Base-by-base conservation (phyloP, 805 yeast genomes). In the Starmerella stigmatis region DNA sequence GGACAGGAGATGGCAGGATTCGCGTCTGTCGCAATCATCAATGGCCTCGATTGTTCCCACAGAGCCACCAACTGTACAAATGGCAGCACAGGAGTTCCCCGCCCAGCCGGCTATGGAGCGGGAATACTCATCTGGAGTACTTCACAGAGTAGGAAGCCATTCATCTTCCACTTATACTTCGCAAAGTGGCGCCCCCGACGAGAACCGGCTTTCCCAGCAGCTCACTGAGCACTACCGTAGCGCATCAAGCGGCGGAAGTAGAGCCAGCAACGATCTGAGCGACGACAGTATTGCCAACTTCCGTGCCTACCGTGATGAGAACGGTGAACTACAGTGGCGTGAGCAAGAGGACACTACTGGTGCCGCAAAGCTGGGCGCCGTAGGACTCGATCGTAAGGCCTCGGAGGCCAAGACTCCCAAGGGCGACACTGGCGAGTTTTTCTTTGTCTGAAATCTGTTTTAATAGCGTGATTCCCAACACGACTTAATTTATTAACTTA, bases 41-140 rank as follows among this genome's bases (percentile, higher is more conserved):
- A 57, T 81, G 46, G 86, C 86, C 22, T 86, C 95, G 0, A 88
- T 88, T 27, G 78, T 41, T 6, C 50, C 88, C 26, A 85, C 96
- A 1, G 84, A 85, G 59, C 71, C 86, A 38, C 72, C 86, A 58
- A 81, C 84, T 4, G 85, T 86, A 30, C 73, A 86, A 57, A 68
- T 86, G 33, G 86, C 82, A 3, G 82, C 80, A 30, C 48, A 40
- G 9, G 59, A 60, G 40, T 49, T 47, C 13, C 44, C 44, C 2
- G 33, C 34, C 4, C 41, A 26, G 8, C 22, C 17, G 11, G 36
- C 40, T 9, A 44, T 58, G 50, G 54, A 54, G 11, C 57, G 63
- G n/a, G 66, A 63, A 29, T 54, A 47, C 30, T 60, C 65, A 16
- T 55, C 62, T 8, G 63, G 61, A 3, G 61, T 55, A n/a, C 35